A percentile compares a stretch with the other conserved stretches of the same genome.
phyloP scores from a whole-genome alignment of 2,329 filamentous ascomycete genomes.

The Colletotrichum sp. region DNA sequence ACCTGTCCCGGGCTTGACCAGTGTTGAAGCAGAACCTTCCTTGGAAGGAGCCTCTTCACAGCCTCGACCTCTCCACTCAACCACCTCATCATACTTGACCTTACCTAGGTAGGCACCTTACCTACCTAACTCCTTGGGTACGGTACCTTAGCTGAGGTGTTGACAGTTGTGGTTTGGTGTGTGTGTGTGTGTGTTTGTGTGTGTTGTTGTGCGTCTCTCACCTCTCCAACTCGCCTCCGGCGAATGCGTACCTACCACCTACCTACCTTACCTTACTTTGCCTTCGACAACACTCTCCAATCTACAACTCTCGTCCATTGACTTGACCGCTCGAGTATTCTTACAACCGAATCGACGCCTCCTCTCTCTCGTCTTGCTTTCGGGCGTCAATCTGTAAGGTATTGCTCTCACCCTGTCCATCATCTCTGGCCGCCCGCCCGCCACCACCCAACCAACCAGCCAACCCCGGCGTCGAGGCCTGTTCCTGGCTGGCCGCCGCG shows the following conservation, averaged over 20 bases:
- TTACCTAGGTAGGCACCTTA: not conserved
- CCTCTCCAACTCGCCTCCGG: not conserved
- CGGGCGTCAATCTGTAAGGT: not conserved
- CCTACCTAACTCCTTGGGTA: not conserved
- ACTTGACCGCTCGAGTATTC: not conserved
- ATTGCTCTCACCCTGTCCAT: not conserved
- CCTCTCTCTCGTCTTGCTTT: not conserved
- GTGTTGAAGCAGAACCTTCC: not conserved
- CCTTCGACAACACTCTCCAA: not conserved
- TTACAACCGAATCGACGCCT: not conserved
- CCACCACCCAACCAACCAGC: not conserved
- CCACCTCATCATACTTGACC: not conserved
- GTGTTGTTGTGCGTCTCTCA: not conserved
- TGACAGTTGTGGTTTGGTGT: not conserved
- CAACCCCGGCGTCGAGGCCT: slow-evolving; percentile 5
- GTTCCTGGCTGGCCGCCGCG: slow-evolving; percentile 15
- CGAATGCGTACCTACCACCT: not conserved
- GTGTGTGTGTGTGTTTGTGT: not conserved
- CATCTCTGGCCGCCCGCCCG: not conserved
- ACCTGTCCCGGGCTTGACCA: not conserved
- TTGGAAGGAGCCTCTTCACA: not conserved
- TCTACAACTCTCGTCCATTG: not conserved
- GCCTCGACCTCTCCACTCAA: slow-evolving; percentile 16
- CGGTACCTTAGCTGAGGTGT: not conserved
- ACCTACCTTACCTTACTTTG: not conserved